Conservation (phyloP, 108 stramenopile genomes). For the Nitzschia sp. region DNA sequence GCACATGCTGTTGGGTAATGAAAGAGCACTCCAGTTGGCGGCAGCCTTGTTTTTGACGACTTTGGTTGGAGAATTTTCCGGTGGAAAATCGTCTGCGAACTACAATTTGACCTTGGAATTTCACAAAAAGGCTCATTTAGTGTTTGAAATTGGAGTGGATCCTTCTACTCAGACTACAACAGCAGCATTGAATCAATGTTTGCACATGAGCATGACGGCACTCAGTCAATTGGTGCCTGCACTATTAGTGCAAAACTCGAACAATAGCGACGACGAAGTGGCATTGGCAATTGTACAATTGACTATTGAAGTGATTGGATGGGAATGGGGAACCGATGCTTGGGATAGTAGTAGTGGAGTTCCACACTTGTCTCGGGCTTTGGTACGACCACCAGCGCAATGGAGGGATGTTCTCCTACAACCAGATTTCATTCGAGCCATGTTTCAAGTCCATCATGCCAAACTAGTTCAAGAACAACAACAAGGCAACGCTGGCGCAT, state of each 20-base stretch:
- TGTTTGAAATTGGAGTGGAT: slow-evolving; percentile 44
- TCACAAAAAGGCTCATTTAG: slow-evolving; percentile 62
- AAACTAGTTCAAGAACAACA: neutral
- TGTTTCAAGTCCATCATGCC: slow-evolving; percentile 41
- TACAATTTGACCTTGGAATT: slow-evolving; percentile 79
- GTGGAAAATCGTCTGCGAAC: slow-evolving; percentile 59
- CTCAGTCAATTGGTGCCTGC: slow-evolving; percentile 34
- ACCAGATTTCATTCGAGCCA: slow-evolving; percentile 71
- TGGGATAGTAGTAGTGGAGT: slow-evolving; percentile 48
- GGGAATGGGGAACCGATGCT: slow-evolving; percentile 77
- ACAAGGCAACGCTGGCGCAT: neutral
- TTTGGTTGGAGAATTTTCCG: slow-evolving; percentile 70
- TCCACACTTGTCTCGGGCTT: slow-evolving; percentile 5
- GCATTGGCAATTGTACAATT: slow-evolving; percentile 53
- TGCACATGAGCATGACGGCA: slow-evolving; percentile 40
- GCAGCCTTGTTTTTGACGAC: slow-evolving; percentile 53
- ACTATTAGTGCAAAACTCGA: slow-evolving; percentile 6
- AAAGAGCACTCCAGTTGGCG: neutral
- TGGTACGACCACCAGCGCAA: slow-evolving; percentile 60
- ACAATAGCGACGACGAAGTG: slow-evolving; percentile 34
- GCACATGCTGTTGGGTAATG: neutral
- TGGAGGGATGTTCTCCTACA: slow-evolving; percentile 65
- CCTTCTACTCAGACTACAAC: slow-evolving; percentile 9
- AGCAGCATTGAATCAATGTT: slow-evolving; percentile 19
- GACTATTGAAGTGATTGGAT: slow-evolving; percentile 61